Percentiles rank a stretch among this genome's conserved stretches.
Evolutionary conservation across 2,329 filamentous ascomycete species (phyloP).

Genomic region (Fusarium subtropicale): DNA sequence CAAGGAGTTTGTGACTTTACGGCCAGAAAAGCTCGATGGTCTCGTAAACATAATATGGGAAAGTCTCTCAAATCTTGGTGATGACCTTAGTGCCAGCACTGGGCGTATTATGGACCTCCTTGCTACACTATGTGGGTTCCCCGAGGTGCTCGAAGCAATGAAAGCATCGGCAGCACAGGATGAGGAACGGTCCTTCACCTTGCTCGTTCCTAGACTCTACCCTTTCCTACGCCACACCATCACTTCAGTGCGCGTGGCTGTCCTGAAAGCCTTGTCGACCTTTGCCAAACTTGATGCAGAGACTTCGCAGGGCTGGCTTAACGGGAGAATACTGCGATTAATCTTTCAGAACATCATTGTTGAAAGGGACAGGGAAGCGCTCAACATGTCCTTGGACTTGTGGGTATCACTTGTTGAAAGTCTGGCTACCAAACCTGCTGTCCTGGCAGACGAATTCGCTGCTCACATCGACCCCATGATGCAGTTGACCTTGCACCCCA

Average conservation of each 20-base stretch:
- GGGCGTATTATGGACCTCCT: conserved; percentile 98
- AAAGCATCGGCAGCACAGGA: conserved; percentile 86
- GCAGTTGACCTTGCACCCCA: conserved; percentile 86
- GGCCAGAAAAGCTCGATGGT: conserved; percentile 79
- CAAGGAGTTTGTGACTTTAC: conserved; percentile 89
- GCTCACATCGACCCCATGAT: conserved; percentile 84
- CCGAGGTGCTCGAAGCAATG: conserved; percentile 93
- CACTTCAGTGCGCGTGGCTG: conserved; percentile 91
- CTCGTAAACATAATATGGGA: conserved; percentile 98
- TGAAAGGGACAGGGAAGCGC: conserved; percentile 85
- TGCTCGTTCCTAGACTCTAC: conserved; percentile 92
- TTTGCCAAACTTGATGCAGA: conserved; percentile 89
- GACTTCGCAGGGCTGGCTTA: conserved; percentile 89
- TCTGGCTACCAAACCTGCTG: conserved; percentile 71
- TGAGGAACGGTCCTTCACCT: conserved; percentile 88
- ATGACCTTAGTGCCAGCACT: conserved; percentile 96
- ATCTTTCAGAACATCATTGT: conserved; percentile 96
- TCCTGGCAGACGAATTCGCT: conserved; percentile 78
- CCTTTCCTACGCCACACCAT: conserved; percentile 98
- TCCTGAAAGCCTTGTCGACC: conserved; percentile 90
- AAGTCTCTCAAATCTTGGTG: conserved; percentile 94
- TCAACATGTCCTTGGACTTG: conserved; percentile 85
- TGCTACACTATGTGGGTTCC: conserved; percentile 94
- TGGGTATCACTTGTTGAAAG: conserved; percentile 83
- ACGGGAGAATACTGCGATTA: conserved; percentile 86